Conservation (phyloP, 2,329 filamentous ascomycete species). For the Periconia digitata region DNA sequence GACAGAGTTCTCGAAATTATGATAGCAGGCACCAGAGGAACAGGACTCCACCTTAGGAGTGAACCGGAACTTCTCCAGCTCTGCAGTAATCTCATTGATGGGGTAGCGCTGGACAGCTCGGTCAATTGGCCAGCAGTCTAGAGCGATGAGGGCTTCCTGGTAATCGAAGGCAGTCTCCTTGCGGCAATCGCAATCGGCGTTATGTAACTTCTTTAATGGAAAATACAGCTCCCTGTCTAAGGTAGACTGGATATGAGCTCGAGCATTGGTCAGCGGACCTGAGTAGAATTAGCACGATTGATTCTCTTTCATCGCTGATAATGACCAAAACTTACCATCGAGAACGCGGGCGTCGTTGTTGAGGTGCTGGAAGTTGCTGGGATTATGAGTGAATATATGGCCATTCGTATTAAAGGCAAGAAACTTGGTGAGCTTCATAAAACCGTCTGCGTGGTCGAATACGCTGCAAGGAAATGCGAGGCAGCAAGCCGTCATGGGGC, state of each 20-base stretch:
- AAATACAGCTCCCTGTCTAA: slow-evolving; percentile 13
- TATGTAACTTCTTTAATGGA: slow-evolving; percentile 14
- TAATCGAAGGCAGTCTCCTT: slow-evolving; percentile 22
- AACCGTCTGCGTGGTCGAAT: slow-evolving; percentile 20
- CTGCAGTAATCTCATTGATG: slow-evolving; percentile 11
- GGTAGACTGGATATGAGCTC: slow-evolving; percentile 11
- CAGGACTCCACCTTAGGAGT: slow-evolving; percentile 9
- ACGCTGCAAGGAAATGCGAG: slow-evolving; percentile 16
- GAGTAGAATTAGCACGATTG: not conserved
- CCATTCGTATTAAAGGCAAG: slow-evolving; percentile 17
- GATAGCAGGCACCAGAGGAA: slow-evolving; percentile 10
- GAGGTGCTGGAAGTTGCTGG: slow-evolving; percentile 10
- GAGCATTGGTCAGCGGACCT: slow-evolving; percentile 16
- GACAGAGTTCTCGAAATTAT: slow-evolving; percentile 15
- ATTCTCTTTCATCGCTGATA: not conserved
- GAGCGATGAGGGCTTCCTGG: slow-evolving; percentile 10
- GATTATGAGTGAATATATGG: slow-evolving; percentile 11
- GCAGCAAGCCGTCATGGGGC: slow-evolving; percentile 10
- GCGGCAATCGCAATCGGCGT: slow-evolving; percentile 14
- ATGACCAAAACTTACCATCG: slow-evolving; percentile 10
- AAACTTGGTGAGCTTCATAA: slow-evolving; percentile 22
- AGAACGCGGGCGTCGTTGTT: slow-evolving; percentile 12
- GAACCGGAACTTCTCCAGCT: slow-evolving; percentile 15
- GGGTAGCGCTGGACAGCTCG: slow-evolving; percentile 9
- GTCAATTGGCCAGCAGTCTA: slow-evolving; percentile 16